Percentiles rank a stretch among this genome's conserved stretches.
These are phyloP conservation scores for Solanum gandarillasii DNA, from an alignment of 257 asterid species.

Conservation along the genomic window DNA sequence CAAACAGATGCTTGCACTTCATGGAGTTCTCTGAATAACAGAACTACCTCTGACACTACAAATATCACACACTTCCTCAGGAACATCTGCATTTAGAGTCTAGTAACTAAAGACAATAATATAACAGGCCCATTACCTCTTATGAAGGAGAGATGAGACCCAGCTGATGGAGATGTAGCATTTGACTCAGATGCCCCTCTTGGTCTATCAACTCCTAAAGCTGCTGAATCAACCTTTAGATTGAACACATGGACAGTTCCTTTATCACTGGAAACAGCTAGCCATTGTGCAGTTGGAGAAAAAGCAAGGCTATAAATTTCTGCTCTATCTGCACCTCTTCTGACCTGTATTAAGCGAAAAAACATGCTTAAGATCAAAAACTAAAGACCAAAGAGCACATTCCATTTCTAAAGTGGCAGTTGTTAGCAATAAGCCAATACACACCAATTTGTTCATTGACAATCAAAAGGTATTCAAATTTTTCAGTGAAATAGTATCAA, in stretches of 20 bases:
- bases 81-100: background rate
- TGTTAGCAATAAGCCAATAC: background rate
- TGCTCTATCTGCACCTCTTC: conserved; percentile 98
- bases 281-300: conserved; percentile 79
- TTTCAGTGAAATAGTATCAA: background rate
- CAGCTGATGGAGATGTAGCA: conserved; percentile 31
- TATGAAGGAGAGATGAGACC: conserved; percentile 72
- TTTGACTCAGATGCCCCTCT: conserved; percentile 34
- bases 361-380: background rate
- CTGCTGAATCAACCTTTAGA: conserved; percentile 62
- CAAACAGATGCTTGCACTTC: background rate
- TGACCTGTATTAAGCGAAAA: conserved; percentile 42
- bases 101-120: background rate
- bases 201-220: conserved; percentile 38
- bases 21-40: background rate
- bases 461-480: background rate
- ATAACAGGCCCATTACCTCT: conserved; percentile 41
- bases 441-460: background rate
- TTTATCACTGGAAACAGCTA: conserved; percentile 94
- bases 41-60: background rate
- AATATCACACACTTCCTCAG: background rate
- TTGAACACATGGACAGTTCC: conserved; percentile 86
- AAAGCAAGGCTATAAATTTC: conserved; percentile 82
- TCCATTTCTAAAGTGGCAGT: background rate
- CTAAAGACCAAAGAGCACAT: background rate